Evolutionary conservation across 2,329 filamentous ascomycete genomes (phyloP).

Genomic region (Samsoniella hepiali): DNA sequence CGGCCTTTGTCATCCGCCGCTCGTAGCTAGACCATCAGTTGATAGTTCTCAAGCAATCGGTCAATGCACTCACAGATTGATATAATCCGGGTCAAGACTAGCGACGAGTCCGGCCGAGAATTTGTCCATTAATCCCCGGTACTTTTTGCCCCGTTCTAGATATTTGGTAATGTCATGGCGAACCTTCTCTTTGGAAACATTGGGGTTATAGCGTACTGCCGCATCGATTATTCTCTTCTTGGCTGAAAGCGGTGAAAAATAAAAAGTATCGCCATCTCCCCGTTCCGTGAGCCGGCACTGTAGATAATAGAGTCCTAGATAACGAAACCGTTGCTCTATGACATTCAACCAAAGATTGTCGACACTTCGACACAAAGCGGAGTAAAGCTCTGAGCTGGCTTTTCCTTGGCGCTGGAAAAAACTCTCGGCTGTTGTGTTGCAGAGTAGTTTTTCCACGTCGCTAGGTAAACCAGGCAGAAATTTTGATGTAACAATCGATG

Average conservation of each 20-base stretch:
- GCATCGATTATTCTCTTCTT: neutral
- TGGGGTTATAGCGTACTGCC: neutral
- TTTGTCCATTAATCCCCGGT: neutral
- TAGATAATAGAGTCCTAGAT: neutral
- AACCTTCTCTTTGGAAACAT: neutral
- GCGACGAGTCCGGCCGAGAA: neutral
- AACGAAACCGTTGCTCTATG: slow-evolving; percentile 1
- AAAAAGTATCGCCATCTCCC: neutral
- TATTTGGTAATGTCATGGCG: neutral
- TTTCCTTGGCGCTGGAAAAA: neutral
- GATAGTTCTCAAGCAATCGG: neutral
- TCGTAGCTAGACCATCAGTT: neutral
- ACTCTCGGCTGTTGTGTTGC: neutral
- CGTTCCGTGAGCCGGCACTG: neutral
- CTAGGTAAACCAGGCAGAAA: neutral
- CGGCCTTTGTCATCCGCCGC: neutral
- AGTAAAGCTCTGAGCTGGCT: neutral
- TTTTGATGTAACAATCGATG: neutral
- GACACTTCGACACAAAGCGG: neutral
- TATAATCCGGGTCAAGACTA: neutral
- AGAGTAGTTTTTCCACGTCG: neutral
- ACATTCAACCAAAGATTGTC: neutral
- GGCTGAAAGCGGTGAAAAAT: neutral
- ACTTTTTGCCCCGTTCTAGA: neutral
- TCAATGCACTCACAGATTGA: neutral